Conservation (phyloP, 169 alveolate species). For the Plasmodium vinckei region DNA sequence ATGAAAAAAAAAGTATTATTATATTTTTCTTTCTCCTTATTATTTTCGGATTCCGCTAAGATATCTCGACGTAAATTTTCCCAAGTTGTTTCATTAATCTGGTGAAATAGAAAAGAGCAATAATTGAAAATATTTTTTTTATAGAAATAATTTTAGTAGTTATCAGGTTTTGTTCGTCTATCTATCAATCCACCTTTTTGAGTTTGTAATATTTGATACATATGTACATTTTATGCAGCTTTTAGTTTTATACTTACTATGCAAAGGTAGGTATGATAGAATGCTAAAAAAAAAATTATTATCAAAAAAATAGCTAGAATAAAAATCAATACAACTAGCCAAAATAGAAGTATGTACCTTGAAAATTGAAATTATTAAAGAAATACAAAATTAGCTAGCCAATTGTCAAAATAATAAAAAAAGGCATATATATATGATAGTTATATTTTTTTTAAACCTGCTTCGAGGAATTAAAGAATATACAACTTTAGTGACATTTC, state of each 20-base stretch:
- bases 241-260: background rate
- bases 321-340: background rate
- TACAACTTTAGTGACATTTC: background rate
- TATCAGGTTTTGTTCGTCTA: background rate
- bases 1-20: conserved; percentile 9
- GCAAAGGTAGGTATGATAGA: background rate
- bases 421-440: too few species aligned
- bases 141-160: background rate
- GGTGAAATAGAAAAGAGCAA: background rate
- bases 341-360: background rate
- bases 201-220: background rate
- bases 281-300: background rate
- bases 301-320: background rate
- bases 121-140: background rate
- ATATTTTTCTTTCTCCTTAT: background rate
- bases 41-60: background rate
- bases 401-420: too few species aligned
- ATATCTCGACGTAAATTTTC: conserved; percentile 22
- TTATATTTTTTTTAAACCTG: too few species aligned
- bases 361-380: too few species aligned
- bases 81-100: conserved; percentile 66
- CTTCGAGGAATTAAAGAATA: background rate
- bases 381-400: too few species aligned
- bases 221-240: background rate
- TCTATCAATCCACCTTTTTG: background rate